Base-by-base conservation (phyloP, 169 alveolate species). In the Plasmodium cynomolgi region DNA sequence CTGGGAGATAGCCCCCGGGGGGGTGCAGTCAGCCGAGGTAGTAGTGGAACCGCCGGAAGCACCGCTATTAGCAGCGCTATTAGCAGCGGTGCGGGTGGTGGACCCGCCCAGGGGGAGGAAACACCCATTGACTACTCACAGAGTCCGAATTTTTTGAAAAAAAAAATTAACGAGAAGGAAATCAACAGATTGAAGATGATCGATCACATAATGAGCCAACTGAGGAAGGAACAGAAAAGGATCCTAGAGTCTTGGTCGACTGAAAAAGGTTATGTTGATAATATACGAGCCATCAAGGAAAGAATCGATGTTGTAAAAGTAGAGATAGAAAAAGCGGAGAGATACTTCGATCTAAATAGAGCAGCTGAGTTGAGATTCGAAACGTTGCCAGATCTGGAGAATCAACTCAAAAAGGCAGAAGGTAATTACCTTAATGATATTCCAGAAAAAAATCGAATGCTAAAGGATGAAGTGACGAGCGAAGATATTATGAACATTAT, bases 291-390 rank as follows among this genome's bases (percentile, higher is more conserved):
- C 77, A 84, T 97, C 17, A 96, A 96, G 81, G 97, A 96, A 84
- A 90, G 98, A 50, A 95, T 93, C 31, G 98, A 97, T 81, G 98
- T 96, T 17, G 97, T 97, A 13, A 96, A 96, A 93, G 95, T 96
- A 15, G 98, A 97, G 82, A 96, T 97, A 17, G 98, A 97, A 74
- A 95, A 92, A 83, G 98, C 98, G 1, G 98, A 97, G 86, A 82
- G 98, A 68, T 96, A 96, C 37, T 97, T 97, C 56, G 98, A 97
- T 75, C 92, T 96, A 20, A 97, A 97, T 71, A 93, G 97, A 54
- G 98, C 98, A n/a, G 98, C 98, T 3, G 98, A 97, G 91, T 95
- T 97, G 79, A 93, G 98, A 54, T 97, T 96, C 75, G 98, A 97
- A 56, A 97, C 98, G 37, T 92, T 97, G 39, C 98, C 98, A 0